Percentiles rank a stretch among this genome's conserved stretches.
These are phyloP conservation scores for Podospora tetraspora DNA, from an alignment of 495 filamentous ascomycete genomes.

Conservation along the genomic window DNA sequence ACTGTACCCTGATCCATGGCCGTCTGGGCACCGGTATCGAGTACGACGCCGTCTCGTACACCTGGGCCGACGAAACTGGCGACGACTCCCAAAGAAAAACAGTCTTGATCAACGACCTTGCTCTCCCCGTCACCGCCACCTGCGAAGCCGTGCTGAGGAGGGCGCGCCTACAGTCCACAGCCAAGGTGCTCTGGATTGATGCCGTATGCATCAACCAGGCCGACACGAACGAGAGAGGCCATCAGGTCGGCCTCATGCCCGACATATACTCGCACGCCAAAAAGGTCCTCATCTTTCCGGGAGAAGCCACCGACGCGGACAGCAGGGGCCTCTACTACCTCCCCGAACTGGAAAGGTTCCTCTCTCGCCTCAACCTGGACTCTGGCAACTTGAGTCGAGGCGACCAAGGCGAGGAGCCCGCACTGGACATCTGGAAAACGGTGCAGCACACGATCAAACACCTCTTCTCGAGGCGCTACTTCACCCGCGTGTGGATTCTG, in stretches of 20 bases:
- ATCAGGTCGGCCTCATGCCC: neutral
- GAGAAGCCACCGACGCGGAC: neutral
- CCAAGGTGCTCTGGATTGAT: neutral
- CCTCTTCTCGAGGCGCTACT: neutral
- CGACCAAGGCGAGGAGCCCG: neutral
- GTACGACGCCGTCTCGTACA: neutral
- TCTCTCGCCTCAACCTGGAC: neutral
- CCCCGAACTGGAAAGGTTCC: neutral
- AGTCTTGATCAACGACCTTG: neutral
- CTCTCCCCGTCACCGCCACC: neutral
- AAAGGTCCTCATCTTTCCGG: neutral
- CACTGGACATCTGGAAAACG: neutral
- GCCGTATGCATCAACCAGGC: neutral
- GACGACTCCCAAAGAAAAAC: neutral
- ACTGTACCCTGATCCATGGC: neutral
- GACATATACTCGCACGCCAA: neutral
- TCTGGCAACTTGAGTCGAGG: too few relatives aligned
- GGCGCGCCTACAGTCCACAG: neutral
- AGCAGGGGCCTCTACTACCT: neutral
- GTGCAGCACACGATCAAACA: neutral
- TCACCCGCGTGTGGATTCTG: neutral
- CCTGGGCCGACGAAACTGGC: neutral
- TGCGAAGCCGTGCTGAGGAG: neutral
- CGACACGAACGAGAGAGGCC: neutral
- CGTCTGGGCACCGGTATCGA: neutral